These are phyloP conservation scores for Penicillium goetzii DNA, from an alignment of 495 filamentous ascomycete species.

Conservation along the genomic window DNA sequence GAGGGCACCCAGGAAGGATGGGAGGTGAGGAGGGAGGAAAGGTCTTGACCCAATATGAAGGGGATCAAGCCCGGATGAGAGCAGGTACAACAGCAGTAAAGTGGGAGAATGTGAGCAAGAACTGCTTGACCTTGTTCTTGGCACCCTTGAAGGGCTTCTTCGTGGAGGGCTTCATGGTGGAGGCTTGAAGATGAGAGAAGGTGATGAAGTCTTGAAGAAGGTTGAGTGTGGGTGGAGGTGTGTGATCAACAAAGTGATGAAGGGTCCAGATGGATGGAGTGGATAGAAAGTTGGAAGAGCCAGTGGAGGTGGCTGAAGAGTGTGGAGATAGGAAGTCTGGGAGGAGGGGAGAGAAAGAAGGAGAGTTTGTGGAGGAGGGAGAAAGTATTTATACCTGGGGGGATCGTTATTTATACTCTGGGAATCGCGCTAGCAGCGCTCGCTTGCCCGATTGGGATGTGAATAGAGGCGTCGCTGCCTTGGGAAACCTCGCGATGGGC, in stretches of 20 bases:
- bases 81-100: neutral
- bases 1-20: neutral
- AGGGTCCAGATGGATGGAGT: neutral
- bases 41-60: neutral
- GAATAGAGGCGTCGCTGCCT: too few species aligned
- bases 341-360: neutral
- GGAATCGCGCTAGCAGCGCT: neutral
- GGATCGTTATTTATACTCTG: neutral
- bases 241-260: neutral
- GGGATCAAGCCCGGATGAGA: neutral
- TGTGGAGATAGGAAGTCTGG: neutral
- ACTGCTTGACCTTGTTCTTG: neutral
- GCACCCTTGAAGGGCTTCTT: neutral
- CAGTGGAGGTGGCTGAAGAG: neutral
- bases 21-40: neutral
- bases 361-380: neutral
- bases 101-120: neutral
- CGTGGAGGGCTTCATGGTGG: neutral
- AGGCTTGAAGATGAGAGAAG: neutral
- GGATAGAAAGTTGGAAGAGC: neutral
- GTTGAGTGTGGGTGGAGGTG: neutral
- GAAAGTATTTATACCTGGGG: slow-evolving; percentile 1
- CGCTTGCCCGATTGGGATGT: neutral
- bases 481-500: neutral
- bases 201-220: neutral